Evolutionary conservation across 140 eudicot genomes (phyloP), one percentile per base, ranked within the genome.

Genomic region (Flaveria floridana): DNA sequence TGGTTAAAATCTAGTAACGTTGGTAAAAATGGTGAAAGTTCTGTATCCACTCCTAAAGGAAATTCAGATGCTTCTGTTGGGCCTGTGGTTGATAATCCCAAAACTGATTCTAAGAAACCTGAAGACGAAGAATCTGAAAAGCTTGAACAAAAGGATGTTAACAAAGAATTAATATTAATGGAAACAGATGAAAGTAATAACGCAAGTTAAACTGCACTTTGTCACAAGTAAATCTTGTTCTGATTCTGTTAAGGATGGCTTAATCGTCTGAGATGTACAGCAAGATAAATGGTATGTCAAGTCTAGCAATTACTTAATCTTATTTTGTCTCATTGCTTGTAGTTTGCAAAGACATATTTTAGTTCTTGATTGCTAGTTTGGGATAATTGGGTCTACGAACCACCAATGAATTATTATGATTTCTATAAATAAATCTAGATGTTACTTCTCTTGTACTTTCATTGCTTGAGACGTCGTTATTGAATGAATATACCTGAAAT

Each of bases 1-100:
- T 93, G 98, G 98, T 59, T 88, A 76, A 76, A 84, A n/a, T 57
- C 90, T 74, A 81, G 70, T 73, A 80, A 71, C 70, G 28, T 53
- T 58, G 63, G 82, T 73, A 89, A 87, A 82, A 85, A 78, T 20
- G 74, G 76, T 53, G 89, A 79, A 81, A 84, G 72, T 70, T 75
- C 82, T 76, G 14, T 86, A 37, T 67, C 86, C 23, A 62, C 83
- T 72, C 76, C 85, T n/a, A 82, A 82, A 68, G 71, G 52, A 56
- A 68, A 76, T 65, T 76, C 83, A n/a, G 87, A 81, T 80, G 82
- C 71, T 69, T 71, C 81, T 48, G 82, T 56, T 48, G 83, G 68
- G 68, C 71, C 85, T 21, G 62, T 68, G 65, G 85, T 69, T 48
- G 86, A 83, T 74, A 61, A 52, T 23, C 61, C 82, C 47, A 72